A percentile compares a stretch with the other conserved stretches of the same genome.
phyloP scores from a whole-genome alignment of 2,329 filamentous ascomycete genomes.

The Penicillium sp. region DNA sequence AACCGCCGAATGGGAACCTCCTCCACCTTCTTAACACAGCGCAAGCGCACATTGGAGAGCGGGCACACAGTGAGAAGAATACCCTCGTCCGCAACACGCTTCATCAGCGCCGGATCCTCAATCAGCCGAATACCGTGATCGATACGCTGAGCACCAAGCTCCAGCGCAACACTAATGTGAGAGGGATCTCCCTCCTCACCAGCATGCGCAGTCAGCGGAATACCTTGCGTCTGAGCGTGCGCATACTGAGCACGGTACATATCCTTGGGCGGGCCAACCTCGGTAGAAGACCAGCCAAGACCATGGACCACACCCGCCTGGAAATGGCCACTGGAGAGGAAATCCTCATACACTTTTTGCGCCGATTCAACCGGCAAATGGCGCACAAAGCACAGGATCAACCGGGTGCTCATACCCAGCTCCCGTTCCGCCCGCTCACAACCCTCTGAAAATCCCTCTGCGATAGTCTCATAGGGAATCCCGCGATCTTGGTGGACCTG shows the following conservation, averaged over 20 bases:
- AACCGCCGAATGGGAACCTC: constrained; percentile 63
- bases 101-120: constrained; percentile 59
- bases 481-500: constrained; percentile 68
- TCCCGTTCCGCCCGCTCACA: constrained; percentile 59
- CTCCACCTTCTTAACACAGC: constrained; percentile 53
- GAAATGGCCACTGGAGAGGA: constrained; percentile 42
- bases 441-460: constrained; percentile 62
- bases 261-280: constrained; percentile 54
- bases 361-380: constrained; percentile 65
- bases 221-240: constrained; percentile 51
- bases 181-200: constrained; percentile 70
- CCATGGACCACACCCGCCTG: constrained; percentile 56
- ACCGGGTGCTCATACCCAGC: constrained; percentile 62
- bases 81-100: constrained; percentile 55
- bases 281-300: constrained; percentile 67
- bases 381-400: constrained; percentile 71
- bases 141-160: constrained; percentile 65
- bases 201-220: constrained; percentile 69
- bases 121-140: constrained; percentile 70
- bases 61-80: constrained; percentile 71
- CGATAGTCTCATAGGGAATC: constrained; percentile 61
- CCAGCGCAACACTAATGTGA: constrained; percentile 64
- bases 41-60: constrained; percentile 66
- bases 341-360: constrained; percentile 39
- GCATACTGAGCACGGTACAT: constrained; percentile 63